Base-by-base conservation (phyloP, 805 yeast genomes). In the Ogataea methanolica region DNA sequence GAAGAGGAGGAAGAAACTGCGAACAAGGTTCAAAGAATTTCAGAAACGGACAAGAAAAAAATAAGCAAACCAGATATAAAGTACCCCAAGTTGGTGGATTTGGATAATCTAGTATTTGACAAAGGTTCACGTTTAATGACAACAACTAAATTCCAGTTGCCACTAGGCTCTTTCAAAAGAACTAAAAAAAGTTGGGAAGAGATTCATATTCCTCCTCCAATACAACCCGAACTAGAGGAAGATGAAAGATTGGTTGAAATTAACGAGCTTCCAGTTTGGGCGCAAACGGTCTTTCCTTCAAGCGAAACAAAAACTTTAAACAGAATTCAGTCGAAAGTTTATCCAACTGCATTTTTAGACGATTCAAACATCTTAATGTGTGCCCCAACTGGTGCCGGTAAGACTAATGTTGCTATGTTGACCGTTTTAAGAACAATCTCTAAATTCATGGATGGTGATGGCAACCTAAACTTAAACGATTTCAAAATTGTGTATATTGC, bases 301-400 rank as follows among this genome's bases (percentile, higher is more conserved):
- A 66, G 73, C 1, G 88, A 86, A 59, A 83, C 90, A 0, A 59
- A 75, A 2, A 70, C 83, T 1, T 73, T 94, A 54, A 94, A 94
- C 64, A 70, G 88, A 45, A 79, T 94, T 15, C 99, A 94, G 65
- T 86, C 96, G 1, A 78, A 78, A 51, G 89, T 91, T 0, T 88
- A 68, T 53, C 94, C 94, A 1, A 61, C 71, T n/a, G 97, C 96
- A 0, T 88, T 92, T 53, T 59, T 74, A 4, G 68, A 78, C 1
- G 94, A 88, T 59, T 74, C 75, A 5, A 92, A 91, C 58, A 62
- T 94, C 36, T 69, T 92, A 16, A 70, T 92, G 56, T 92, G 98
- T 75, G 98, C 99, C 1, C 99, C 99, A 6, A 92, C 99, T 0
- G 99, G 99, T 70, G 97, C 97, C 2, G 99, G 99, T 70, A 92